Base-by-base conservation (phyloP, 306 rosid genomes). In the Trifolium fragiferum region DNA sequence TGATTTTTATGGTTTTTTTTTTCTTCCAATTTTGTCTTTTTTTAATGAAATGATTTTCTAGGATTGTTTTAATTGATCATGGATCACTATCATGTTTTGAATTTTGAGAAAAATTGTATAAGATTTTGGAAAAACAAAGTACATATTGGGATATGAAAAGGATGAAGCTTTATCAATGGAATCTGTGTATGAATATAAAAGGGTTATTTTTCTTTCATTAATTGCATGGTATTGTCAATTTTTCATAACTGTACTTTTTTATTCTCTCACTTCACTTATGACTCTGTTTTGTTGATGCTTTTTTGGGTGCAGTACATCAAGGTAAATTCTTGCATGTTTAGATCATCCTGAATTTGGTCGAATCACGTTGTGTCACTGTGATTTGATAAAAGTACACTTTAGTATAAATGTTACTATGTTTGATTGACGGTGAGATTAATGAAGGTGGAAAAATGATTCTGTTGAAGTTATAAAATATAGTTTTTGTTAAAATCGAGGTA, bases 201-300 rank as follows among this genome's bases (percentile, higher is more conserved):
- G 40, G 41, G 1, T 1, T 14, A 1, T 25, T 19, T 38, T 1
- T 14, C 2, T 25, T 19, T 38, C 79, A 66, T 73, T 72, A 7
- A 61, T 62, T 69, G 63, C 10, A 68, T 53, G 27, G 33, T 25
- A 25, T 25, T 2, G 51, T 10, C 41, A 21, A 11, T 35, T 18
- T 67, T 21, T 61, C 50, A 20, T 11, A 27, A 10, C 69, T n/a
- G 23, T 57, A 58, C 73, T 70, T 47, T 16, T 21, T 43, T 55
- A 72, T 65, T 72, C 67, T 78, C 53, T 63, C 53, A 38, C 40
- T 63, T 40, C 40, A 12, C 33, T 9, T 46, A 57, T 8, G 38
- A 13, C 2, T 33, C 10, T 21, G n/a, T 5, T 51, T 14, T 4
- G 30, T 4, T 54, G 3, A 2, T 66, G 7, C 38, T 14, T 61